Percentiles rank a stretch among this genome's conserved stretches.
Evolutionary conservation across 1,139 yeast genomes (phyloP).

Genomic region (Blastobotrys proliferans): DNA sequence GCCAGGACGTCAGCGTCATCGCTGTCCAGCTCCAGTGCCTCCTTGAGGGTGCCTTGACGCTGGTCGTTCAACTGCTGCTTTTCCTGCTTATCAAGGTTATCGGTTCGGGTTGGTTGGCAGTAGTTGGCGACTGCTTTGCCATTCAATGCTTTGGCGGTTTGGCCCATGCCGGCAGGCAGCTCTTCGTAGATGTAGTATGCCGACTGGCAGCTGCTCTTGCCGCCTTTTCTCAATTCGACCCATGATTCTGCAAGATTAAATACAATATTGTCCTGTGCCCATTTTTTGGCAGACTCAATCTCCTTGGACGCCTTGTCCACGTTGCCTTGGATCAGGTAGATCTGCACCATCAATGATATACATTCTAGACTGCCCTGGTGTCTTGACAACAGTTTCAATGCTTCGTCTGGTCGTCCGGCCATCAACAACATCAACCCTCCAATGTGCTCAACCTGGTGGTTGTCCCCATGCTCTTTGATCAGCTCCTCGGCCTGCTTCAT

Average conservation of each 20-base stretch:
- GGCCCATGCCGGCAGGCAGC: slow-evolving; percentile 45
- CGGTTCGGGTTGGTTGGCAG: slow-evolving; percentile 32
- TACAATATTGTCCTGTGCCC: slow-evolving; percentile 64
- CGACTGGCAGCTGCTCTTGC: slow-evolving; percentile 52
- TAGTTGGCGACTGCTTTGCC: slow-evolving; percentile 47
- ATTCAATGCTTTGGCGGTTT: slow-evolving; percentile 45
- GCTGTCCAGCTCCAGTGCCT: slow-evolving; percentile 41
- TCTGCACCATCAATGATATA: slow-evolving; percentile 37
- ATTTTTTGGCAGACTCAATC: slow-evolving; percentile 38
- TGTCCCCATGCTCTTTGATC: slow-evolving; percentile 20
- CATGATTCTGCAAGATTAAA: slow-evolving; percentile 68
- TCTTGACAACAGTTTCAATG: slow-evolving; percentile 31
- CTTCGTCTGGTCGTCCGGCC: slow-evolving; percentile 32
- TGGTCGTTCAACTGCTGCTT: slow-evolving; percentile 27
- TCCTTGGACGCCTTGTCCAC: slow-evolving; percentile 34
- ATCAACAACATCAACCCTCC: slow-evolving; percentile 34
- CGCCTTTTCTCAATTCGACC: slow-evolving; percentile 55
- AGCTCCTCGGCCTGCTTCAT: slow-evolving; percentile 23
- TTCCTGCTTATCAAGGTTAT: slow-evolving; percentile 47
- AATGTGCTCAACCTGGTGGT: slow-evolving; percentile 31
- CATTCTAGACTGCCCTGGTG: slow-evolving; percentile 36
- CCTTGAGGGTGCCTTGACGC: slow-evolving; percentile 31
- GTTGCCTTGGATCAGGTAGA: slow-evolving; percentile 34
- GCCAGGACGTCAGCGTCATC: slow-evolving; percentile 51
- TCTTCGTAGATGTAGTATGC: slow-evolving; percentile 74